Evolutionary conservation across 2,329 filamentous ascomycete species (phyloP), one percentile per base, ranked within the genome.

Genomic region (Mariannaea elegans): DNA sequence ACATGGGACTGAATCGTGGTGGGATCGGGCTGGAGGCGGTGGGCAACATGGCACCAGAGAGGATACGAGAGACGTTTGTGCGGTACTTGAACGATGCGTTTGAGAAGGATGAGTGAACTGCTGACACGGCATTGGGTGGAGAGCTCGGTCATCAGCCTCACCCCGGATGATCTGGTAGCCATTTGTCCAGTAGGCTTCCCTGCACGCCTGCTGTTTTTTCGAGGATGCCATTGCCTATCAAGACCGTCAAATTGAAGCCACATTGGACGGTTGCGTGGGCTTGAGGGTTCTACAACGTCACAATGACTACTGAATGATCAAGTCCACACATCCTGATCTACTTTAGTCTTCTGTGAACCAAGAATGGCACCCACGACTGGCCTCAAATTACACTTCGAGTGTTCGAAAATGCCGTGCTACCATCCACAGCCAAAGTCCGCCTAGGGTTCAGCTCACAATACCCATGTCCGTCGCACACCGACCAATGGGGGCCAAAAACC

Each of bases 1-100:
- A 92, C 76, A 88, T 94, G 67, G 85, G 83, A 5, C 75, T 96
- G 73, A 94, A 94, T 67, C 81, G 92, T 49, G 92, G 78, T 70
- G 90, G 82, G 72, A 93, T 86, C 60, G 87, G 80, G 45, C 77
- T 81, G 56, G 86, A 87, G 66, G 78, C 76, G 2, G 81, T 86
- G 3, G 82, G 83, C 1, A 85, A 82, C 64, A 76, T 87, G 73
- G 79, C 78, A 6, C 82, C 80, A 2, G 79, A 80, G 24, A 82
- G 86, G 66, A 81, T 90, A 67, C 80, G 83, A 61, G 84, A 87
- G 71, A 84, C 83, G 31, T 91, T 91, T 72, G 87, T 90, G 29
- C 82, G 83, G 19, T 90, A 90, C 76, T 75, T 91, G 45, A 90
- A 90, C 67, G 86, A 88, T 70, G 80, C 81, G 4, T 89, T 90